Conservation (phyloP, 2,329 filamentous ascomycete genomes). For the Trichoderma pleuroti region DNA sequence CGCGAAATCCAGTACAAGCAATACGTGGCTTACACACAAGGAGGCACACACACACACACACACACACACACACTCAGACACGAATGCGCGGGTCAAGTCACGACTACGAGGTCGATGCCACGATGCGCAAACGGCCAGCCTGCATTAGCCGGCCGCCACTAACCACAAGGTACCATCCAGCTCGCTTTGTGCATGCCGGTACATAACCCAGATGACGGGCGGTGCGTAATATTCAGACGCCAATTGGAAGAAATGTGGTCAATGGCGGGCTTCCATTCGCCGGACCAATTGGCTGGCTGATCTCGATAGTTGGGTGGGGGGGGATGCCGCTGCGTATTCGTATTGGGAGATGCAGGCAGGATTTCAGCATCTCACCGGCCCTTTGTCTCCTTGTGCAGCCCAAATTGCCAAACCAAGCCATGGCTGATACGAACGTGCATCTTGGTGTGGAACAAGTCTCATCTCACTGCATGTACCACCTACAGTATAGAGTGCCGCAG, state of each 20-base stretch:
- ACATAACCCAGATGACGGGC: not conserved
- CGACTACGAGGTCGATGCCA: not conserved
- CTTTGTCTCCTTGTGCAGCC: not conserved
- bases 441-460: not conserved
- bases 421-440: not conserved
- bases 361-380: not conserved
- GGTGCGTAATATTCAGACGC: conserved; percentile 31
- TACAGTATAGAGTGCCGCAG: not conserved
- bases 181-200: not conserved
- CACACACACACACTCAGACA: not conserved
- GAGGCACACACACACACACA: too few relatives aligned
- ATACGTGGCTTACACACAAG: not conserved
- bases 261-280: not conserved
- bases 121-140: not conserved
- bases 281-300: not conserved
- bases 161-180: not conserved
- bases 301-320: not conserved
- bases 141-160: conserved; percentile 6
- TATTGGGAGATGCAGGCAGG: not conserved
- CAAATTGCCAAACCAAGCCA: not conserved
- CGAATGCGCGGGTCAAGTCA: not conserved
- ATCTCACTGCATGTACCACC: not conserved
- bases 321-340: conserved; percentile 13
- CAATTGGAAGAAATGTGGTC: conserved; percentile 32
- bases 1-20: not conserved